Evolutionary conservation across 2,329 filamentous ascomycete species (phyloP), one percentile per base, ranked within the genome.

Genomic region (Botrytis galanthina): DNA sequence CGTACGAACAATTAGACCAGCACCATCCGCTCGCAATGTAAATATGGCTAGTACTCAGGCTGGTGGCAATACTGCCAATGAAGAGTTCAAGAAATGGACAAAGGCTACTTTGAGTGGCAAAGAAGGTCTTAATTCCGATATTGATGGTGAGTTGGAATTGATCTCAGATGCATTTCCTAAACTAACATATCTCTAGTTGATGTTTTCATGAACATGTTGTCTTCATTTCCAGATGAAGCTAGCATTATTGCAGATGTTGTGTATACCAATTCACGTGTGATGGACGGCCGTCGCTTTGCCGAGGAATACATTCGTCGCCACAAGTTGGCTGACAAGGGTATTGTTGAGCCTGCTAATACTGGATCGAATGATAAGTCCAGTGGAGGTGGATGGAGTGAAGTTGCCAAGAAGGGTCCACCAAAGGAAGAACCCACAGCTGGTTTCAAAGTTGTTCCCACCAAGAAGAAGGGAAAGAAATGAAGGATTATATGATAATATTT

Each of bases 11-110:
- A 78, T 86, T 57, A 90, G 91, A 82, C 84, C 88, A 6, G 87
- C 89, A 76, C 82, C 86, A 12, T 82, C 84, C 16, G 82, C 82
- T 20, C 83, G 85, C n/a, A 85, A 82, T 66, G 82, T 85, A 4
- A 84, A 87, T 5, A 82, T 85, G 14, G 86, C 83, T 72, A 80
- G 84, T 29, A 37, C 51, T 32, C 76, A 76, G 63, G 73, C 75
- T 42, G 75, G 74, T 71, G 69, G 74, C 26, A 81, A 82, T 32
- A 77, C 82, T 74, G 95, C 96, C 4, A 90, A 93, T 82, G 95
- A 97, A 59, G 96, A 98, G 82, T 97, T 99, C 82, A 91, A 90
- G 80, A 98, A 97, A 83, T 99, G 96, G 96, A 90, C 95, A 29
- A 90, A 92, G 78, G 87, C 90, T 72, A 91, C 96, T 81, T 86